Percentiles rank a stretch among this genome's conserved stretches.
phyloP scores from a whole-genome alignment of 805 yeast genomes.

The Millerozyma miso region DNA sequence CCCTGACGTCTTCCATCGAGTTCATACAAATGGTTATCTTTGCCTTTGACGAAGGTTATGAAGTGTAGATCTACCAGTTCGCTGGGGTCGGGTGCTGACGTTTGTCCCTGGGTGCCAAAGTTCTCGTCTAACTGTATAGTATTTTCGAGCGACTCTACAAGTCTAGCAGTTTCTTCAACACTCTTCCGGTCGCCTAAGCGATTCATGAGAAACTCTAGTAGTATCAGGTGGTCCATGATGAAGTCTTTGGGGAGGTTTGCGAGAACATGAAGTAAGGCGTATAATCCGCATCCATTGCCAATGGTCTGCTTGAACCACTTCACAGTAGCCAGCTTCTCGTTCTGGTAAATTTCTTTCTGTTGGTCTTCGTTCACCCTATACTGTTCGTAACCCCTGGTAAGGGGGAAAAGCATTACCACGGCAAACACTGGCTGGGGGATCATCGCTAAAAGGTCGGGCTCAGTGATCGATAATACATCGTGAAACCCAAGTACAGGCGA shows the following conservation, averaged over 20 bases:
- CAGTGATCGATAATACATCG: conserved; percentile 83
- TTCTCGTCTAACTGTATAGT: conserved; percentile 38
- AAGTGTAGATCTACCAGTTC: conserved; percentile 63
- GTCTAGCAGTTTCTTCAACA: conserved; percentile 32
- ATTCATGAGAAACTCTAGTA: conserved; percentile 16
- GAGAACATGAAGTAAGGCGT: conserved; percentile 69
- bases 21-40: conserved; percentile 64
- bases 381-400: conserved; percentile 57
- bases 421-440: conserved; percentile 80
- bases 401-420: conserved; percentile 76
- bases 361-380: conserved; percentile 42
- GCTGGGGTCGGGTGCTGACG: conserved; percentile 61
- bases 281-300: conserved; percentile 88
- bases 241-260: conserved; percentile 45
- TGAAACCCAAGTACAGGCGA: conserved; percentile 56
- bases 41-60: conserved; percentile 61
- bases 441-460: conserved; percentile 73
- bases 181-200: conserved; percentile 15
- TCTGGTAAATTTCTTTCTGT: conserved; percentile 11
- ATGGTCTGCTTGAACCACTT: conserved; percentile 86
- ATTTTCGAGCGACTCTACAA: conserved; percentile 45
- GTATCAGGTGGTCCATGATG: conserved; percentile 34
- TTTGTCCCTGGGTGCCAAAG: conserved; percentile 54
- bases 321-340: conserved; percentile 31
- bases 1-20: conserved; percentile 86